Percentiles rank a stretch among this genome's conserved stretches.
Evolutionary conservation across 148 eudicot species (phyloP).

Genomic region (Chenopodium suecicum): DNA sequence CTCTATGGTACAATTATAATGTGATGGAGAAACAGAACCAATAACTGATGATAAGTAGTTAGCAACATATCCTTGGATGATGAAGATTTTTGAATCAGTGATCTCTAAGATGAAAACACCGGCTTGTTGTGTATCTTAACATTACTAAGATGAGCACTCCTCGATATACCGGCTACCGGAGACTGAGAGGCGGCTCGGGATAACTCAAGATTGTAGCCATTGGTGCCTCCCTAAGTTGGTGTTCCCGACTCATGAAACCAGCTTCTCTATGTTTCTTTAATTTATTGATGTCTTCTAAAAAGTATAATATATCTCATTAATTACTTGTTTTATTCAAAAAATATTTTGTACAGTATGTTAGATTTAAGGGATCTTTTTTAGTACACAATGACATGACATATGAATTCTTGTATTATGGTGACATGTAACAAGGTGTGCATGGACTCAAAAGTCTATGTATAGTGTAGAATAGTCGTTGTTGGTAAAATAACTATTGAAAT

Average conservation of each 20-base stretch:
- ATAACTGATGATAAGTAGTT: constrained; percentile 37
- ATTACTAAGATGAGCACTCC: constrained; percentile 62
- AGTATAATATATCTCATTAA: background rate
- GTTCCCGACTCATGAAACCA: constrained; percentile 81
- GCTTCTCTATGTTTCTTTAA: constrained; percentile 46
- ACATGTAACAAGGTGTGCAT: background rate
- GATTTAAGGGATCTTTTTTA: background rate
- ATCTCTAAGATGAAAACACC: constrained; percentile 46
- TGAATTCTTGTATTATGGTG: background rate
- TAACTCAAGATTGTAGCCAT: constrained; percentile 67
- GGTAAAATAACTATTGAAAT: too few species aligned
- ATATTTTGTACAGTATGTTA: background rate
- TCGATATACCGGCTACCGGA: constrained; percentile 41
- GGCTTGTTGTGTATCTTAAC: constrained; percentile 43
- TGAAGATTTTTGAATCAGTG: constrained; percentile 43
- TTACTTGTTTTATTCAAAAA: background rate
- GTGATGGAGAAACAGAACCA: constrained; percentile 49
- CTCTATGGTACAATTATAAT: background rate
- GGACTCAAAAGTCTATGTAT: background rate
- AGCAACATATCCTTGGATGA: constrained; percentile 48
- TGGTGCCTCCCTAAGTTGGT: constrained; percentile 72
- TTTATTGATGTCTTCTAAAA: constrained; percentile 22
- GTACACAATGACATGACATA: background rate
- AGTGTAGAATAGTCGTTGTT: too few species aligned
- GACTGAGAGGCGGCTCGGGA: constrained; percentile 13